Percentiles rank a stretch among this genome's conserved stretches.
Conservation (phyloP, 768 basidiomycete genomes). For the Leucosporidium scottii region DNA sequence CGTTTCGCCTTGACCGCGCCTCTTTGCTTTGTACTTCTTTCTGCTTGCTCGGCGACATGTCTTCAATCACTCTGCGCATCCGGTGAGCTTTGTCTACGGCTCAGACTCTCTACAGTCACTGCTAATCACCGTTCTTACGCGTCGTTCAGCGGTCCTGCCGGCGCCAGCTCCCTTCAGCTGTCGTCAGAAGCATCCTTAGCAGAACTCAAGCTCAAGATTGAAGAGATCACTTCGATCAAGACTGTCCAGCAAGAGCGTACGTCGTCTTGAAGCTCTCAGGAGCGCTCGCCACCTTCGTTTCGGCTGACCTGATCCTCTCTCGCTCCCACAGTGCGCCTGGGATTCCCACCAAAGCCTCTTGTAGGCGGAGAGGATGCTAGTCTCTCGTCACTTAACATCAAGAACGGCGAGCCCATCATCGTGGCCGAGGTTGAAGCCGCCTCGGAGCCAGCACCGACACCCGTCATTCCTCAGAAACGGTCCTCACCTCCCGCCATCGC, state of each 20-base stretch:
- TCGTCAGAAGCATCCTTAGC: slow-evolving; percentile 57
- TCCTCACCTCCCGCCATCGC: neutral
- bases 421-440: slow-evolving; percentile 47
- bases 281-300: too few species aligned
- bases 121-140: neutral
- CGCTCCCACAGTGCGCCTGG: slow-evolving; percentile 7
- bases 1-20: neutral
- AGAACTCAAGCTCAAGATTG: slow-evolving; percentile 69
- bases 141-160: slow-evolving; percentile 1
- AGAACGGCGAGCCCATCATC: slow-evolving; percentile 76
- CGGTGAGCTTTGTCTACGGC: neutral
- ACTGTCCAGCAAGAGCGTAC: slow-evolving; percentile 71
- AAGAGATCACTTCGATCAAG: slow-evolving; percentile 58
- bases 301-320: too few species aligned
- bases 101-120: neutral
- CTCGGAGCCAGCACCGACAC: slow-evolving; percentile 7
- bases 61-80: neutral
- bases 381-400: slow-evolving; percentile 66
- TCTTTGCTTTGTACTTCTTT: neutral
- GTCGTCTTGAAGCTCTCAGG: slow-evolving; percentile 37
- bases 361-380: neutral
- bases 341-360: slow-evolving; percentile 6
- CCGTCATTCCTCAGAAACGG: slow-evolving; percentile 7
- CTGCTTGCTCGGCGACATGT: neutral
- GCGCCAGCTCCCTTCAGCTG: slow-evolving; percentile 63